phyloP scores from a whole-genome alignment of 306 rosid genomes.

The Vigna reflexopilosa region DNA sequence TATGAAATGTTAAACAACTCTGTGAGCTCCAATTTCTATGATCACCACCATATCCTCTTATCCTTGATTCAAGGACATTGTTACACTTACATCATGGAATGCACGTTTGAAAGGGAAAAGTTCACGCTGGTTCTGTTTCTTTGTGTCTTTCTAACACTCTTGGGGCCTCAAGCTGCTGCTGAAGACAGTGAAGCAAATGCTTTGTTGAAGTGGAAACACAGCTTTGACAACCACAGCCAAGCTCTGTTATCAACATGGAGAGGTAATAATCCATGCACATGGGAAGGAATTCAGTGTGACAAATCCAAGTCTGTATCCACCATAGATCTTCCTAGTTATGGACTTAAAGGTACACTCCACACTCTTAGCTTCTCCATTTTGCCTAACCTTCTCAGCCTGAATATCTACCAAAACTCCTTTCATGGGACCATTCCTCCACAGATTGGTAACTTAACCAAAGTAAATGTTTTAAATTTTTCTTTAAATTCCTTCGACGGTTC shows the following conservation, averaged over 20 bases:
- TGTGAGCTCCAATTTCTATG: not conserved
- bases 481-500: constrained; percentile 34
- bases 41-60: constrained; percentile 16
- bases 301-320: not conserved
- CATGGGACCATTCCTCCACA: constrained; percentile 48
- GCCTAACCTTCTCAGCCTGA: constrained; percentile 34
- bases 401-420: constrained; percentile 18
- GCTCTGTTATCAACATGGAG: constrained; percentile 40
- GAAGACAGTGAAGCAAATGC: constrained; percentile 37
- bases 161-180: constrained; percentile 1
- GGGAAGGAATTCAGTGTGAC: constrained; percentile 43
- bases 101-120: not conserved
- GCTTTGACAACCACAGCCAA: constrained; percentile 40
- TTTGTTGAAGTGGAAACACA: constrained; percentile 45
- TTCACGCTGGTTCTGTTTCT: not conserved
- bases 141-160: constrained; percentile 6
- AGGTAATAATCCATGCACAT: constrained; percentile 32
- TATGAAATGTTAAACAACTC: not conserved
- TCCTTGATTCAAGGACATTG: not conserved
- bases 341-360: constrained; percentile 49
- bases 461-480: constrained; percentile 42
- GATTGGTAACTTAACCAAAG: constrained; percentile 36
- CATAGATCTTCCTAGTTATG: constrained; percentile 14
- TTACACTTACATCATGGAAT: constrained; percentile 20
- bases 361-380: constrained; percentile 42